Evolutionary conservation across 108 stramenopile genomes (phyloP).

Genomic region (Pseudonitzschia delicatissima): DNA sequence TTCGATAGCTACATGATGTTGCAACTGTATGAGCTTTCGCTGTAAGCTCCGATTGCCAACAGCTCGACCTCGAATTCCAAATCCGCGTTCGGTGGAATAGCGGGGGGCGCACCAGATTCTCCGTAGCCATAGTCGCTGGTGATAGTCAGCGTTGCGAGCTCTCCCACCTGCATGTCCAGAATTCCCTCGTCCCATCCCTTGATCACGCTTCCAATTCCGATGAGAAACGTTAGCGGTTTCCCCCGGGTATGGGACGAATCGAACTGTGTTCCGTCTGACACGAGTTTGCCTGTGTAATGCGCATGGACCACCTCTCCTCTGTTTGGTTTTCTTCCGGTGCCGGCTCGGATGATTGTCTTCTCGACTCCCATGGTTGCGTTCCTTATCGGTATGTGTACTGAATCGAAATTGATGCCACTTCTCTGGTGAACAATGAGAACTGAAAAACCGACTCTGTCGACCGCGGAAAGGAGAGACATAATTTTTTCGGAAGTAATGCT

Average conservation of each 20-base stretch:
- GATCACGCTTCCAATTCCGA: constrained; percentile 60
- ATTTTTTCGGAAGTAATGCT: no score
- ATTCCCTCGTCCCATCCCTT: constrained; percentile 56
- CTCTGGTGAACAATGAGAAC: no score
- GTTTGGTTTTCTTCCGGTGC: no score
- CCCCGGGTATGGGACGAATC: constrained; percentile 72
- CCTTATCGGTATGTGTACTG: no score
- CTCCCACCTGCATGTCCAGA: constrained; percentile 62
- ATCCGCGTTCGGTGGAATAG: constrained; percentile 90
- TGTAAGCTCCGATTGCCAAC: constrained; percentile 63
- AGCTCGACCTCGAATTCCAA: constrained; percentile 79
- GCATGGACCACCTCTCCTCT: no score
- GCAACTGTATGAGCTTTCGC: no score
- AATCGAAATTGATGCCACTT: no score
- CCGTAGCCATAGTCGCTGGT: constrained; percentile 89
- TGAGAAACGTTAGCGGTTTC: constrained; percentile 63
- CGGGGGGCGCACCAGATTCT: constrained; percentile 69
- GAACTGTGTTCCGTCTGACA: constrained; percentile 67
- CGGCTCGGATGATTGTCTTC: no score
- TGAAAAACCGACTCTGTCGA: no score
- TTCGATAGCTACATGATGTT: no score
- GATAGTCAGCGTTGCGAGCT: constrained; percentile 78
- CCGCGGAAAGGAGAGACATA: no score
- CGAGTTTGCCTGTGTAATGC: constrained; percentile 82
- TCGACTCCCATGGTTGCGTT: no score